These are phyloP conservation scores for Acanthamoeba sp. DNA, from an alignment of 208 protist genomes.

Conservation along the genomic window DNA sequence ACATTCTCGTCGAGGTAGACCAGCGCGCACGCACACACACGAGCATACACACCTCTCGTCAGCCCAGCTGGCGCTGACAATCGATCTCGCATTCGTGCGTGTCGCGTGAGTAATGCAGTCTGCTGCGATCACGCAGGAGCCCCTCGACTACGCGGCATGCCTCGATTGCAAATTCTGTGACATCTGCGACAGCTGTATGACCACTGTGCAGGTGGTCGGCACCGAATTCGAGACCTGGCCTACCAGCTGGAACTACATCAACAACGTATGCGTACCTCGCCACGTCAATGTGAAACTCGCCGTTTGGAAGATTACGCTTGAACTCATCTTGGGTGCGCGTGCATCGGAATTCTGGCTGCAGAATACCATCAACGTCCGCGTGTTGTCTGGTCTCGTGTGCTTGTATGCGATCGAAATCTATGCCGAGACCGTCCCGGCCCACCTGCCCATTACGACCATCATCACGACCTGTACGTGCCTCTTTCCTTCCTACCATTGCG, in stretches of 20 bases:
- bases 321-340: no score
- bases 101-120: not conserved
- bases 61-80: not conserved
- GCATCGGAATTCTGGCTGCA: not conserved
- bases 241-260: not conserved
- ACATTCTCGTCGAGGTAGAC: conserved; percentile 46
- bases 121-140: conserved; percentile 29
- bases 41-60: no score
- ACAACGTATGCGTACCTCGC: conserved; percentile 1
- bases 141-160: conserved; percentile 7
- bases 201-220: not conserved
- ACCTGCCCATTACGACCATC: conserved; percentile 18
- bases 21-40: no score
- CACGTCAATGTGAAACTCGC: not conserved
- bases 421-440: conserved; percentile 15
- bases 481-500: not conserved
- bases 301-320: not conserved
- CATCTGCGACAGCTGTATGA: conserved; percentile 18
- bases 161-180: conserved; percentile 45
- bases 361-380: conserved; percentile 55
- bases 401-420: conserved; percentile 34
- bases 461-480: conserved; percentile 25
- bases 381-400: conserved; percentile 23
- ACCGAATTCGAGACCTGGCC: conserved; percentile 61
- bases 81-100: not conserved